Conservation (phyloP, 371 early-diverging fungal species). For the Mortierella sp. region DNA sequence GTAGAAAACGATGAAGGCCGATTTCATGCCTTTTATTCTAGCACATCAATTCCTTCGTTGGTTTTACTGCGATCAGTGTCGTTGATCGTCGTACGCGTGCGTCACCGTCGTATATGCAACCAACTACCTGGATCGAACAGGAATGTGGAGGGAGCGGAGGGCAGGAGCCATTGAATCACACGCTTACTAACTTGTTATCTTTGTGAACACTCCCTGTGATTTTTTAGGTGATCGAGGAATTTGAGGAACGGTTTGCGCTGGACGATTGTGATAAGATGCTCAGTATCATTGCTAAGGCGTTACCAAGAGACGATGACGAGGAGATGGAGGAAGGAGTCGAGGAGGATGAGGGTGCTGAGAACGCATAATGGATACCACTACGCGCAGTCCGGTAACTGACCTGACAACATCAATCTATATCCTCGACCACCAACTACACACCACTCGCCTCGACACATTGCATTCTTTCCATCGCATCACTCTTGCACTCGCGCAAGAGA, state of each 20-base stretch:
- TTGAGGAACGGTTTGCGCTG: slow-evolving; percentile 43
- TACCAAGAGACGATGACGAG: slow-evolving; percentile 46
- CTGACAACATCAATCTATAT: neutral
- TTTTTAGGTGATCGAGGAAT: slow-evolving; percentile 54
- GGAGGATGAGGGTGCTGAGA: slow-evolving; percentile 14
- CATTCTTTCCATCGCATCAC: neutral
- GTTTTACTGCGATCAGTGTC: neutral
- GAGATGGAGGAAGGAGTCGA: slow-evolving; percentile 26
- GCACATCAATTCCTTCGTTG: neutral
- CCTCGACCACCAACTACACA: neutral
- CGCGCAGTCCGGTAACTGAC: too few relatives aligned
- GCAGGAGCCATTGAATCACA: neutral
- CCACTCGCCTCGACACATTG: neutral
- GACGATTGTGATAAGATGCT: slow-evolving; percentile 34
- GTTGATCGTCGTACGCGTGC: neutral
- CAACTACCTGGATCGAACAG: neutral
- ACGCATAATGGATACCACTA: neutral
- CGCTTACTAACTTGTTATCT: neutral
- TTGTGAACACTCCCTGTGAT: neutral
- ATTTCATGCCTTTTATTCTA: neutral
- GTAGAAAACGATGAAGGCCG: neutral
- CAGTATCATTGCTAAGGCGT: slow-evolving; percentile 17
- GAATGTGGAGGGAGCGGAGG: neutral
- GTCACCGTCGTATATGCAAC: neutral
- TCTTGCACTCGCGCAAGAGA: neutral